Evolutionary conservation across 768 basidiomycete genomes (phyloP).

Genomic region (Peribolospora baueri): DNA sequence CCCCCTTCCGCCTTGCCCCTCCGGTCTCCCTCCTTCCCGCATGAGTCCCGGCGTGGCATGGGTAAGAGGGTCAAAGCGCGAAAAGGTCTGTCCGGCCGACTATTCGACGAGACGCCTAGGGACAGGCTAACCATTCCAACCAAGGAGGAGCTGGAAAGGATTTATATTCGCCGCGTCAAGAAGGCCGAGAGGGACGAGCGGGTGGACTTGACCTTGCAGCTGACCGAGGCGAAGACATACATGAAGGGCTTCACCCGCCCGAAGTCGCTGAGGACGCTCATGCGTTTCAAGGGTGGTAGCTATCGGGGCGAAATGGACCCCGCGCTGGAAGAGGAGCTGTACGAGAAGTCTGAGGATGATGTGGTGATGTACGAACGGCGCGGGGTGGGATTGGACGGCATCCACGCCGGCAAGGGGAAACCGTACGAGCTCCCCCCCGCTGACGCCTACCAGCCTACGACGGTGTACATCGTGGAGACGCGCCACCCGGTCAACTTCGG

Average conservation of each 20-base stretch:
- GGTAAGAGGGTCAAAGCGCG: neutral
- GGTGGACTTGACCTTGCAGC: constrained; percentile 6
- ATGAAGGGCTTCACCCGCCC: too few relatives aligned
- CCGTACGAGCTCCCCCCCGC: constrained; percentile 17
- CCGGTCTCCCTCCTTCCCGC: too few relatives aligned
- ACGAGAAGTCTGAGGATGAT: constrained; percentile 4
- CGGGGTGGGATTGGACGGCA: constrained; percentile 8
- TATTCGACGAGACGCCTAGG: too few relatives aligned
- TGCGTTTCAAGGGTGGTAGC: neutral
- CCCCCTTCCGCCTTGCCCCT: too few relatives aligned
- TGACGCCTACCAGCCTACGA: constrained; percentile 22
- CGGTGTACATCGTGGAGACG: constrained; percentile 23
- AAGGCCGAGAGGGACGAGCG: constrained; percentile 8
- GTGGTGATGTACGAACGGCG: too few relatives aligned
- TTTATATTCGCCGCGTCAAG: neutral
- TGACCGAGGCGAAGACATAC: constrained; percentile 8
- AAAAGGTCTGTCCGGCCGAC: too few relatives aligned
- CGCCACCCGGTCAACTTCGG: constrained; percentile 18
- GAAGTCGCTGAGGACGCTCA: neutral
- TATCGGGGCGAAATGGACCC: constrained; percentile 7
- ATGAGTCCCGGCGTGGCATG: neutral
- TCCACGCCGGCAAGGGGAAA: constrained; percentile 14
- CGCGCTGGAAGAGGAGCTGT: constrained; percentile 3
- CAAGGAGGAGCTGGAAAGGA: neutral
- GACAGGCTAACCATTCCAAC: neutral